Evolutionary conservation across 768 basidiomycete species (phyloP), one percentile per base, ranked within the genome.

Genomic region (Tephrocybe sp.): DNA sequence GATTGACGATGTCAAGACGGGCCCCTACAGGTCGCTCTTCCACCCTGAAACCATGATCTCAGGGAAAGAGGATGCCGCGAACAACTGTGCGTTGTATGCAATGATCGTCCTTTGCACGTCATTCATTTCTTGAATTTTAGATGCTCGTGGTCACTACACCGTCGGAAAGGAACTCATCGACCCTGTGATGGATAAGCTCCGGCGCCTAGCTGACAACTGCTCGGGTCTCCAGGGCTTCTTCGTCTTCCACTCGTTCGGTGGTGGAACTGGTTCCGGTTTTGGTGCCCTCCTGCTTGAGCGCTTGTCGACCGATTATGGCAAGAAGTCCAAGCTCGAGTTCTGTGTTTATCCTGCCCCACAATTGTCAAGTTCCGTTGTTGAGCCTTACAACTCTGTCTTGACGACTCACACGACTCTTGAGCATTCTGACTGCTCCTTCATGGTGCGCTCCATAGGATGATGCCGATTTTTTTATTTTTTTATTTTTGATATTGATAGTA

Each of bases 401-500:
- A 98, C 97, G 40, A 99, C 97, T 41, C 97, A 99, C 71, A 98
- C 97, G 35, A 98, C 97, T 49, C 86, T 98, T 51, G 97, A 98
- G 71, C 97, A 99, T 74, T 97, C 97, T n/a, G 97, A 99, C 76
- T 99, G 97, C 71, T 98, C 97, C 30, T 99, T 99, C 81, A 98
- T 99, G 96, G 97, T 88, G 56, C 22, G 64, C 49, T 41, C 18
- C 19, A n/a, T 49, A 19, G 47, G 28, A 43, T 5, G 24, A 18
- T 34, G 36, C 28, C 22, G 34, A 38, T 49, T 48, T 44, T 51
- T 44, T 24, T 26, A 11, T 7, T 18, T 18, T 2, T 5, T 16
- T 21, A 19, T 16, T n/a, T 18, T 9, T 15, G 28, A 54, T 53
- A 12, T 41, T 56, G 24, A 46, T 44, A 36, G 9, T 39, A 28